Conservation (phyloP, 805 yeast genomes). For the Starmerella scarabaei region DNA sequence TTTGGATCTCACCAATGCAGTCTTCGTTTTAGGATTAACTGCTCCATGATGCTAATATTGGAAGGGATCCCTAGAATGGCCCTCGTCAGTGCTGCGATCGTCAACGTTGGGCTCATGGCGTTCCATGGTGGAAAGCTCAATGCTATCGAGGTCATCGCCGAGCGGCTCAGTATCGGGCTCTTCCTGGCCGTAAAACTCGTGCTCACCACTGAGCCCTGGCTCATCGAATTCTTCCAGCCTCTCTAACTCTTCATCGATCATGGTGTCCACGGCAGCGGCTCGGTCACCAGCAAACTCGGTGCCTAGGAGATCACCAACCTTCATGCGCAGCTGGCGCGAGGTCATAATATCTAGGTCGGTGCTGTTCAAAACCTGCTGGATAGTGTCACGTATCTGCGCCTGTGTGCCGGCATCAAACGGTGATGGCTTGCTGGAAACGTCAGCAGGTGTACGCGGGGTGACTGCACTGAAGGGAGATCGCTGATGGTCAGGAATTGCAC, state of each 20-base stretch:
- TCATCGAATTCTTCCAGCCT: conserved; percentile 24
- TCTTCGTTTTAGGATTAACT: no score
- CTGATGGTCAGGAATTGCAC: background rate
- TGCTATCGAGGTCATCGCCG: no score
- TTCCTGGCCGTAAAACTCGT: no score
- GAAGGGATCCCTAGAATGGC: no score
- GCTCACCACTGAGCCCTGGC: no score
- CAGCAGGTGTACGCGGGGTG: background rate
- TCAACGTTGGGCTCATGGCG: no score
- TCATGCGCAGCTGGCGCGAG: conserved; percentile 26
- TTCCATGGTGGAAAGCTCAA: no score
- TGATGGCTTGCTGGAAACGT: background rate
- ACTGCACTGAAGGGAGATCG: background rate
- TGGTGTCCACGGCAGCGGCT: conserved; percentile 24
- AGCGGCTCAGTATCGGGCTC: no score
- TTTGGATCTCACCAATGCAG: no score
- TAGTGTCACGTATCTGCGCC: conserved; percentile 24
- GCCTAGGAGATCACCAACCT: conserved; percentile 28
- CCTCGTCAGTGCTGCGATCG: no score
- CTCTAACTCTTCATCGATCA: conserved; percentile 28
- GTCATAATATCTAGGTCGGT: conserved; percentile 29
- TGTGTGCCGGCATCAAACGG: conserved; percentile 22
- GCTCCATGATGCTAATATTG: no score
- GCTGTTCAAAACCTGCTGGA: conserved; percentile 24
- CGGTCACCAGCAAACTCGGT: conserved; percentile 25